These are phyloP conservation scores for Hippophae rhamnoides DNA, from an alignment of 306 rosid genomes.

Conservation along the genomic window DNA sequence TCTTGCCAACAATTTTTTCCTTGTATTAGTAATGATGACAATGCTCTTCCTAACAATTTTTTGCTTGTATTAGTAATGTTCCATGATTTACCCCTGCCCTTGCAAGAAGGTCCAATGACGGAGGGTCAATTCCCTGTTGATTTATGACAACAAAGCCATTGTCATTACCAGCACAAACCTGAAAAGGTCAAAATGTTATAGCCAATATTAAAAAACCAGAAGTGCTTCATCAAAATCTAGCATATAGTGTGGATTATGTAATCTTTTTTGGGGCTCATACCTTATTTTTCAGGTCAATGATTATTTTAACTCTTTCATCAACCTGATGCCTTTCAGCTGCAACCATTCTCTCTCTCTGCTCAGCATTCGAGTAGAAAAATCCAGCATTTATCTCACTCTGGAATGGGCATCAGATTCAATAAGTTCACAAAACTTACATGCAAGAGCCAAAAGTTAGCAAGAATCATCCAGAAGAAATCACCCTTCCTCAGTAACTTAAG, in stretches of 20 bases:
- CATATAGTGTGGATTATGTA: not conserved
- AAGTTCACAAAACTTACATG: slow-evolving; percentile 8
- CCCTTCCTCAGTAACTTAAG: no score
- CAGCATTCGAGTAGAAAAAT: slow-evolving; percentile 96
- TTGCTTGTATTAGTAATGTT: not conserved
- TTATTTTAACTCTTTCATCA: slow-evolving; percentile 77
- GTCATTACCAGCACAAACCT: slow-evolving; percentile 80
- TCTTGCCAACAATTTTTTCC: no score
- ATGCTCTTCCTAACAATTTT: no score
- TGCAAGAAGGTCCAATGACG: slow-evolving; percentile 86
- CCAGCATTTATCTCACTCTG: slow-evolving; percentile 92
- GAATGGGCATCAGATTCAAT: slow-evolving; percentile 19
- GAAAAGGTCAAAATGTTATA: slow-evolving; percentile 15
- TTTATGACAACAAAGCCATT: slow-evolving; percentile 74
- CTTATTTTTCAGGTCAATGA: slow-evolving; percentile 84
- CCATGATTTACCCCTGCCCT: slow-evolving; percentile 81
- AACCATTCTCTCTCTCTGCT: slow-evolving; percentile 96
- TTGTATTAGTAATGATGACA: not conserved
- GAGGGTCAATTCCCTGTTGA: slow-evolving; percentile 98
- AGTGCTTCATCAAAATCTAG: slow-evolving; percentile 2
- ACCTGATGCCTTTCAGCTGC: slow-evolving; percentile 85
- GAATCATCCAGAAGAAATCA: no score
- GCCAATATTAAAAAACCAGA: not conserved
- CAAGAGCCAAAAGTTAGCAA: not conserved
- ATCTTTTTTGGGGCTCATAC: slow-evolving; percentile 17